Evolutionary conservation across 2,329 filamentous ascomycete genomes (phyloP), one percentile per base, ranked within the genome.

Genomic region (Chaetomiaceae sp.): DNA sequence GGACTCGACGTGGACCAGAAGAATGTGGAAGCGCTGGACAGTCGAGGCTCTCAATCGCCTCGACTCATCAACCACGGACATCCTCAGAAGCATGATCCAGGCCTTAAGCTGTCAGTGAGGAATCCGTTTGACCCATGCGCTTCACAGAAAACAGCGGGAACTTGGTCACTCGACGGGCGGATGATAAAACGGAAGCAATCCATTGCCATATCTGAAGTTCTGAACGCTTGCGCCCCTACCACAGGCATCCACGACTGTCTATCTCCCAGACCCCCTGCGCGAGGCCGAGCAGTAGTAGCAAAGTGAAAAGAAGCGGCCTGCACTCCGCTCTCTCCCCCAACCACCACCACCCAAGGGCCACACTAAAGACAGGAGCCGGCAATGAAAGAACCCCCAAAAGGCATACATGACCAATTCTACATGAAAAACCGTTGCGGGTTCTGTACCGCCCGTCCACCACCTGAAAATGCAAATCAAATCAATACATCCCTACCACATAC

Each of bases 291-390:
- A 43, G 44, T 31, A 43, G 44, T 31, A 48, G 51, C 27, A 39
- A 23, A 31, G 23, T 15, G 40, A 43, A 43, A 45, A 44, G n/a
- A 31, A 31, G 27, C 49, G 57, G 43, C 60, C 60, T 62, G 60
- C 60, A 62, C 60, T 62, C 43, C 60, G 51, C 59, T 25, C 23
- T 34, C 33, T 23, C 27, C 27, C 17, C 5, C 20, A 17, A 29
- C 42, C 15, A 20, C 29, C n/a, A 49, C n/a, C n/a, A n/a, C n/a
- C n/a, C n/a, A n/a, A n/a, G 25, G 34, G 12, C 37, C 48, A 23
- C 7, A 47, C 20, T 38, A 22, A 51, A 40, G 34, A 19, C 15
- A 19, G 34, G n/a, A n/a, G 34, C 17, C 19, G 36, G 48, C 47
- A 53, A 51, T 34, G 46, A 39, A 48, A 6, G 11, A 29, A 2